Evolutionary conservation across 1,139 yeast genomes (phyloP), one percentile per base, ranked within the genome.

Genomic region (Yarrowia galli): DNA sequence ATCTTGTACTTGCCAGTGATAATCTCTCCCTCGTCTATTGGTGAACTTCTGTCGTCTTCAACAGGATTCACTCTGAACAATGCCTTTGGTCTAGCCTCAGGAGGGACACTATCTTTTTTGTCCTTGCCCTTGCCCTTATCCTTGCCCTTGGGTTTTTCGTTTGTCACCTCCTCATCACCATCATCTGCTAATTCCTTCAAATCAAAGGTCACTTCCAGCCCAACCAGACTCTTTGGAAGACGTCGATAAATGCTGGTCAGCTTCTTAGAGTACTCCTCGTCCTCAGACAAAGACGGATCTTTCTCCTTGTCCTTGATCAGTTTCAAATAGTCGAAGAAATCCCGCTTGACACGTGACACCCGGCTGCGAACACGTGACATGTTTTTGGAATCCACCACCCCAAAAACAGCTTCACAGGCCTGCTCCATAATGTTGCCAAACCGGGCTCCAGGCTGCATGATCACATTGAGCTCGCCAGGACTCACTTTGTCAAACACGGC

Each of bases 201-300:
- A 8, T 56, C 63, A 18, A 56, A 56, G 3, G 46, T 42, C 36
- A 56, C 63, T 15, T 56, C 38, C 25, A 56, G 12, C 4, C 63
- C 63, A 15, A 56, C 42, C 4, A 56, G 38, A 18, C 63, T 25
- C 48, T n/a, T 40, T 5, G 63, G 63, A 13, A 56, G 38, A 12
- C 63, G 38, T 7, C 42, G 49, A 22, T 56, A 56, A 7, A 56
- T n/a, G 0, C 13, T 4, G 1, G 63, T 18, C 25, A 56, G 25
- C 18, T 56, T 40, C 8, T 13, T 18, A 9, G 48, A 12, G 38
- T 40, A 56, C 28, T n/a, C 63, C 43, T 56, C 63, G 2, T 20
- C n/a, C n/a, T n/a, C 49, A 7, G 25, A 36, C n/a, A 56, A 25
- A 0, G n/a, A 9, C 8, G 63, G 63, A 16, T 56, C 38, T 1